phyloP scores from a whole-genome alignment of 1,284 basidiomycete species.

The Calocybe gambosa region DNA sequence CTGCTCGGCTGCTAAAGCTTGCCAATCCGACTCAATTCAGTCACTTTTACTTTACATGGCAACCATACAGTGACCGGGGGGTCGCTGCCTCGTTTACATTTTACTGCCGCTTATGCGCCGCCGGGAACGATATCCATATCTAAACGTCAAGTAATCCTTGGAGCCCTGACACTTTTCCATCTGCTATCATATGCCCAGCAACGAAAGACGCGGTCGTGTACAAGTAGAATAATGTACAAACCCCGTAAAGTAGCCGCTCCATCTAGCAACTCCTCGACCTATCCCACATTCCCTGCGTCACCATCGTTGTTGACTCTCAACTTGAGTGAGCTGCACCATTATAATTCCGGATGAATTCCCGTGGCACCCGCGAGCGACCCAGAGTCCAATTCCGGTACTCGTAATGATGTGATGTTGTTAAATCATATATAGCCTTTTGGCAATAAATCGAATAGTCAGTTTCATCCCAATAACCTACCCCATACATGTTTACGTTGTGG shows the following conservation, averaged over 20 bases:
- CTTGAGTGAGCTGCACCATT: no score
- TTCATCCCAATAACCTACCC: no score
- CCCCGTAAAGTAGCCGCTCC: constrained; percentile 7
- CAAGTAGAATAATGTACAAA: no score
- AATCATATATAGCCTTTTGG: no score
- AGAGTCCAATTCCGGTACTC: background rate
- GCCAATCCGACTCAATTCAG: background rate
- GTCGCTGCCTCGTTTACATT: constrained; percentile 12
- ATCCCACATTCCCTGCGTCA: no score
- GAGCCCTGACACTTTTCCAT: background rate
- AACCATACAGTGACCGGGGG: constrained; percentile 15
- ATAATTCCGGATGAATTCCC: no score
- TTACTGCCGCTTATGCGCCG: constrained; percentile 16
- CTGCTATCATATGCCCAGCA: background rate
- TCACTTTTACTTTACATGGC: background rate
- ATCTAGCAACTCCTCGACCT: constrained; percentile 2
- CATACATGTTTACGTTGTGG: no score
- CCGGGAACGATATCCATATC: constrained; percentile 10
- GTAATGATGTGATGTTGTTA: background rate
- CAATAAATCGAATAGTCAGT: no score
- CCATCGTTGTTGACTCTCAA: no score
- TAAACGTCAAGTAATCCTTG: no score
- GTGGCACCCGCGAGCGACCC: background rate
- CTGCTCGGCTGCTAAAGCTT: background rate
- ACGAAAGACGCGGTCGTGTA: no score